These are phyloP conservation scores for Trametes gibbosa DNA, from an alignment of 768 basidiomycete species.

Conservation along the genomic window DNA sequence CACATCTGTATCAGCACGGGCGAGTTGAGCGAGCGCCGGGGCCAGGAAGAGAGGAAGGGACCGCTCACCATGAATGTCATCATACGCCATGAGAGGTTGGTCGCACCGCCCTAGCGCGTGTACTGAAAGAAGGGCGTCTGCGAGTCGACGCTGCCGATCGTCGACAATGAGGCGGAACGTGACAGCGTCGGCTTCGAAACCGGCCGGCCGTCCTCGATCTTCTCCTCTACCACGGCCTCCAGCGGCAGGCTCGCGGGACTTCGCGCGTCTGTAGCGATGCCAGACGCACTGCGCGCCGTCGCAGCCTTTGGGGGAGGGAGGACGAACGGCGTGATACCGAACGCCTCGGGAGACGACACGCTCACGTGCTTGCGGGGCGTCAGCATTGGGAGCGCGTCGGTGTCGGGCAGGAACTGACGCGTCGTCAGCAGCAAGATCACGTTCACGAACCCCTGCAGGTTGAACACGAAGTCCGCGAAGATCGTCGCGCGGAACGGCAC, in stretches of 20 bases:
- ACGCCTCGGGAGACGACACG: conserved; percentile 20
- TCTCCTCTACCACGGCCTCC: background rate
- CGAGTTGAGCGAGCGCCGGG: no score
- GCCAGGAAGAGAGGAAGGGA: no score
- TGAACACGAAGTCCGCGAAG: conserved; percentile 33
- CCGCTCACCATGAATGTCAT: background rate
- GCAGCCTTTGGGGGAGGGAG: conserved; percentile 12
- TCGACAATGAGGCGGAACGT: conserved; percentile 6
- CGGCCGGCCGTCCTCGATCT: background rate
- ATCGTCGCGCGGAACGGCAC: conserved; percentile 33
- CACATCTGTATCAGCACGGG: no score
- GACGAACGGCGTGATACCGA: conserved; percentile 34
- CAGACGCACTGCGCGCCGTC: background rate
- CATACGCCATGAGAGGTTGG: background rate
- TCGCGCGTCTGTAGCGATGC: no score
- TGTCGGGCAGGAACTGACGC: conserved; percentile 31
- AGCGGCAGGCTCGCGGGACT: background rate
- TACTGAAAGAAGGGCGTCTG: conserved; percentile 4
- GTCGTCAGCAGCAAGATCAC: conserved; percentile 31
- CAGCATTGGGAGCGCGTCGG: conserved; percentile 24
- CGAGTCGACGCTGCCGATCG: conserved; percentile 2
- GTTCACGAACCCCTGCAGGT: conserved; percentile 35
- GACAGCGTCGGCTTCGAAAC: background rate
- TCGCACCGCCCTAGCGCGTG: background rate
- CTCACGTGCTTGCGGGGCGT: conserved; percentile 28